Evolutionary conservation across 225 moss, liverwort and hornwort genomes (phyloP), one percentile per base, ranked within the genome.

Genomic region (Antitrichia curtipendula): DNA sequence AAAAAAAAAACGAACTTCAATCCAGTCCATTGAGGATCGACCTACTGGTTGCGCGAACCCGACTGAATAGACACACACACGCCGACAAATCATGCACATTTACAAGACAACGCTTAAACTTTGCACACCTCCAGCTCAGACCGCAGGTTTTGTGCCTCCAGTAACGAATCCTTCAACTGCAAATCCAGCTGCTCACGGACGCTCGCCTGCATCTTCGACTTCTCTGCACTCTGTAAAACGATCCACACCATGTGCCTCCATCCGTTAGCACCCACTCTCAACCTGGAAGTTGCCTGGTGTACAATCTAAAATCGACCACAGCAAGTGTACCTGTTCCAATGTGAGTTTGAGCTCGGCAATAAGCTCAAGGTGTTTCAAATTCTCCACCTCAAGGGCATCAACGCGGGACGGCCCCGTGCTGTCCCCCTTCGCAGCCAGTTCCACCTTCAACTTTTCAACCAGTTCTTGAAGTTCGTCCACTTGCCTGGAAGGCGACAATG

Each of bases 401-500:
- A 91, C 80, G 89, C 84, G 82, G 45, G 86, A 81, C 69, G 88
- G 52, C 59, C 32, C 92, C 27, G 58, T 40, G n/a, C 68, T 61
- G 62, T 88, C 88, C 24, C 78, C 87, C 62, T 91, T 91, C 62
- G 80, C 85, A 66, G 85, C 82, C 24, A 89, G 78, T 81, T 95
- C 94, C 83, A 47, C 87, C 91, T 93, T 92, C 79, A 96, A 84
- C 84, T 92, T 90, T 17, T 93, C 92, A 34, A 97, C 90, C 52
- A 90, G 84, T 27, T 93, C 94, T 82, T 98, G 95, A 82, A 98
- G 93, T 71, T 96, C 91, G 88, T 98, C 98, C 50, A 98, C 95
- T 96, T 98, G 96, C 86, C 98, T 98, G 95, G 29, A 66, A 14
- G 29, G 54, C 31, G 49, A 81, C 70, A 75, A 80, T 5, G 68